phyloP scores from a whole-genome alignment of 208 protist species.

The Acanthamoeba sp. region DNA sequence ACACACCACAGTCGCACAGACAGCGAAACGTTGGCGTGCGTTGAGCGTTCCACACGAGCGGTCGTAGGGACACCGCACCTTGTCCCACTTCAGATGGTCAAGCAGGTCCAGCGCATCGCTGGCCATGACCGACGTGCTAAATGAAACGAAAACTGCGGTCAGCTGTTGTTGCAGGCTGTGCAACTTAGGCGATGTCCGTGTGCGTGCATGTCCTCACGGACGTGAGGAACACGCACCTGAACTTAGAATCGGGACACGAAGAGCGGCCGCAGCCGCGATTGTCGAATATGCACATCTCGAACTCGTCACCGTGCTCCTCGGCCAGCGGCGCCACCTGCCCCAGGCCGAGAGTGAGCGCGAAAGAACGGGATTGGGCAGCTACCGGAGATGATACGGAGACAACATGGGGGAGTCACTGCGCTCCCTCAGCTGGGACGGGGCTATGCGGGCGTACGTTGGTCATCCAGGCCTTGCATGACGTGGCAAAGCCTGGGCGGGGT shows the following conservation, averaged over 20 bases:
- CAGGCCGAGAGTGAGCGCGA: no score
- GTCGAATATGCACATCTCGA: constrained; percentile 56
- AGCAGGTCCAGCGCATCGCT: constrained; percentile 32
- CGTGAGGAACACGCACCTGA: constrained; percentile 10
- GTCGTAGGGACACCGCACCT: neutral
- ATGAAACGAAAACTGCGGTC: no score
- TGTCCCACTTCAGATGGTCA: constrained; percentile 24
- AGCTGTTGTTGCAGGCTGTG: no score
- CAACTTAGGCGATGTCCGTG: no score
- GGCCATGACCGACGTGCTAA: constrained; percentile 25
- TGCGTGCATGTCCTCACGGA: neutral
- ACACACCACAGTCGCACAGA: no score
- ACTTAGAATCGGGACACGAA: neutral
- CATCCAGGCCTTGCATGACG: constrained; percentile 16
- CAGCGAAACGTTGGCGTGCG: no score
- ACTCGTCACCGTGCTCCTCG: neutral
- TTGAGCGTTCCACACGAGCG: no score
- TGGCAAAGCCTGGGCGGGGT: constrained; percentile 6
- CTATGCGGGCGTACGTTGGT: neutral
- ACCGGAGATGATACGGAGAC: no score
- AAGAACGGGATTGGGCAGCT: no score
- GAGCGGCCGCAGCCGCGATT: constrained; percentile 40
- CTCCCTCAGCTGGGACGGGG: neutral
- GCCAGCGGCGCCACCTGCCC: neutral
- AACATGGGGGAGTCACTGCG: no score